Evolutionary conservation across 345 rosid species (phyloP), one percentile per base, ranked within the genome.

Genomic region (Citrus sp.): DNA sequence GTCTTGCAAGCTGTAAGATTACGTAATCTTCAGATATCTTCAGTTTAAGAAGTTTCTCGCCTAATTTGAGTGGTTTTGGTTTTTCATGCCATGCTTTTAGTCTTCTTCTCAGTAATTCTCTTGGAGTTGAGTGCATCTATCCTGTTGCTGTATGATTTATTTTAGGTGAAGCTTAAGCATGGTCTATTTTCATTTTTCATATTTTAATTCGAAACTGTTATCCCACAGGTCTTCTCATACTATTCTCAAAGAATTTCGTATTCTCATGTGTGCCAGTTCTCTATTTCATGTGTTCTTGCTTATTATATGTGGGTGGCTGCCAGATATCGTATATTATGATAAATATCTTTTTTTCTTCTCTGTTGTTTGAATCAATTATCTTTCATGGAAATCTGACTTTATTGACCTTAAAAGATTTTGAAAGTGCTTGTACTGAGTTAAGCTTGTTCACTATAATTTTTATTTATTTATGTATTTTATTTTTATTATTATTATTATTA

Each of bases 1-100:
- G 95, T 91, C 69, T 83, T 95, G 81, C 90, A 90, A 89, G 93
- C 98, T 82, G 98, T 93, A 93, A 82, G 83, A 42, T 81, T 74
- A 75, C 60, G 75, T 22, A 38, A 55, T 59, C 85, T 59, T 74
- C 72, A 46, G 72, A 46, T 58, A 55, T 59, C 84, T 55, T 74
- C 72, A 46, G 72, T 56, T 58, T 38, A 49, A 66, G 54, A 49
- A 55, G 46, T 32, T 70, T 16, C 28, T 73, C 34, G 38, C 55
- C 60, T 6, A 28, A n/a, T 66, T 67, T 51, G n/a, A 28, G 34
- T 54, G 37, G 16, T 64, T n/a, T 46, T 42, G 28, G 35, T 3
- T 65, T 46, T 49, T 30, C 59, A 27, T 19, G 32, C 13, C 37
- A 14, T 4, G 40, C 66, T 37, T 62, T 40, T 42, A 46, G 34